phyloP scores from a whole-genome alignment of 2,329 filamentous ascomycete species.

The Ophiobolus disseminans region DNA sequence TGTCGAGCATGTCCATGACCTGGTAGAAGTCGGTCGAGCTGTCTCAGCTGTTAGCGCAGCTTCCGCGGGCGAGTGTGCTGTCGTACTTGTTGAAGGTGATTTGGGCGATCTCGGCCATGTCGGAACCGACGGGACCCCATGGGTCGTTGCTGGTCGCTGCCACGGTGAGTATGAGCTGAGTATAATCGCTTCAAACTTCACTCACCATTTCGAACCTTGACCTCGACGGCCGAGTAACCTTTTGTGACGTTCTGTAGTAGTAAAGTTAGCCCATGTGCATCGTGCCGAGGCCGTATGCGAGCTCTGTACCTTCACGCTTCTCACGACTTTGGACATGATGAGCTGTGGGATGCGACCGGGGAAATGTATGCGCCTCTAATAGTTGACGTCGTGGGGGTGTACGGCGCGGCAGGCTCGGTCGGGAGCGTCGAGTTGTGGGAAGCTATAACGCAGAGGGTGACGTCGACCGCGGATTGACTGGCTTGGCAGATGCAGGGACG shows the following conservation, averaged over 20 bases:
- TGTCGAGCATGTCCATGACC: constrained; percentile 99
- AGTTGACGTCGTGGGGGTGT: not conserved
- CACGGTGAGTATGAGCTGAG: constrained; percentile 31
- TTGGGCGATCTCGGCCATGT: constrained; percentile 98
- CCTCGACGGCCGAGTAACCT: constrained; percentile 94
- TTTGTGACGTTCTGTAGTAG: constrained; percentile 82
- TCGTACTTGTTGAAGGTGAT: constrained; percentile 96
- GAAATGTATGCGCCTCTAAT: constrained; percentile 14
- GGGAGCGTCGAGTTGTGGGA: constrained; percentile 3
- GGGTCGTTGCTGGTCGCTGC: constrained; percentile 97
- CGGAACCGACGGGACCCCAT: constrained; percentile 96
- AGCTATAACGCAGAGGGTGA: constrained; percentile 11
- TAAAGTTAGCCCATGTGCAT: not conserved
- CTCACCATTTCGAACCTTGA: constrained; percentile 73
- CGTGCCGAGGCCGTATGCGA: constrained; percentile 2
- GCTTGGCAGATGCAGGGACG: constrained; percentile 8
- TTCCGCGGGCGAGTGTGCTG: constrained; percentile 1
- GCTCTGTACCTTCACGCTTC: constrained; percentile 85
- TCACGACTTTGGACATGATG: constrained; percentile 93
- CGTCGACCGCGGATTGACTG: constrained; percentile 5
- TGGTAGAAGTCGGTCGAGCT: constrained; percentile 98
- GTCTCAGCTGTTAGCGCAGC: constrained; percentile 34
- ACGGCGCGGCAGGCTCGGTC: not conserved
- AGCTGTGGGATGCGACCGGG: constrained; percentile 6
- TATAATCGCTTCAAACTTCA: constrained; percentile 4